Evolutionary conservation across 257 asterid genomes (phyloP), one percentile per base, ranked within the genome.

Genomic region (Solanum bulbocastanum): DNA sequence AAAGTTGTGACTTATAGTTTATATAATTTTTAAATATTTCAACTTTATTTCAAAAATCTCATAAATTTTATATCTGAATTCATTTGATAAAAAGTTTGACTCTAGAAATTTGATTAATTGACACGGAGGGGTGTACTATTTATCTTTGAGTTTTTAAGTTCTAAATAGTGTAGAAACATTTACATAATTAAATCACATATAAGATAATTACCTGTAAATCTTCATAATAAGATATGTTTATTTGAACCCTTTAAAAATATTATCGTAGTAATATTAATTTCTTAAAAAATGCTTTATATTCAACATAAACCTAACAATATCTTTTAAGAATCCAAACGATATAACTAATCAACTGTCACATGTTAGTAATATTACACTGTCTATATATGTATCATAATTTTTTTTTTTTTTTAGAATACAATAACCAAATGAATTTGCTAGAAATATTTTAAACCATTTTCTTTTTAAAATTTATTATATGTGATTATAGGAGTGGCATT

Each of bases 401-500:
- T 23, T 36, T 6, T 10, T 20, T 11, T 37, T 5, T 36, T 11
- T 44, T 11, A 10, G 83, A 36, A 36, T 74, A 36, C 32, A 36
- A 74, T 5, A 10, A 74, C 40, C 52, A 15, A 36, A 22, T 74
- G 22, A 22, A 75, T 75, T 23, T 37, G 27, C 11, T 75, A 75
- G 20, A 75, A 20, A 36, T 35, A 20, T 7, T 16, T 72, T 8
- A 73, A 36, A 36, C 8, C 10, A 39, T 22, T 11, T 23, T 40
- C 0, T 5, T 10, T 36, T 75, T 23, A 6, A 0, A 78, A 14
- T 40, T 42, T 25, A 4, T 40, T 12, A 35, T 42, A 79, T 25
- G 30, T 49, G 14, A 79, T 69, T 69, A 30, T 79, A 97, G 99
- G 99, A 89, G 92, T 97, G 90, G 98, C 95, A 78, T 90, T 97